Percentiles rank a stretch among this genome's conserved stretches.
phyloP scores from a whole-genome alignment of 306 rosid genomes.

The Pterocarpus macrocarpus region DNA sequence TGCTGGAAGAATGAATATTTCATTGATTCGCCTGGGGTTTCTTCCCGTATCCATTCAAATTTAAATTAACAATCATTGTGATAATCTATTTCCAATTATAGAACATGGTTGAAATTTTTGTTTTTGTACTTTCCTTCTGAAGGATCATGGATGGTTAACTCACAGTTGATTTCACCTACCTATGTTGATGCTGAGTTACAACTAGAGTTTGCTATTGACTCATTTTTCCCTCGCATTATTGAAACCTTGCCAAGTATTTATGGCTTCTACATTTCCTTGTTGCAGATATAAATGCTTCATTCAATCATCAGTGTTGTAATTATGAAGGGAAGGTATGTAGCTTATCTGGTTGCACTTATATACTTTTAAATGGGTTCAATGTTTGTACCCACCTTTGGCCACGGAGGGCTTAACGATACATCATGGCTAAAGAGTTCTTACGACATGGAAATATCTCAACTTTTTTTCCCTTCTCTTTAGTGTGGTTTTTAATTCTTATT shows the following conservation, averaged over 20 bases:
- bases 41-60: slow-evolving; percentile 35
- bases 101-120: slow-evolving; percentile 18
- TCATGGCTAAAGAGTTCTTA: slow-evolving; percentile 41
- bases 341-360: slow-evolving; percentile 39
- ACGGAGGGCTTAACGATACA: slow-evolving; percentile 11
- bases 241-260: slow-evolving; percentile 26
- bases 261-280: slow-evolving; percentile 39
- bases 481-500: slow-evolving; percentile 10
- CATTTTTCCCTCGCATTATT: slow-evolving; percentile 16
- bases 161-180: slow-evolving; percentile 34
- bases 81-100: slow-evolving; percentile 34
- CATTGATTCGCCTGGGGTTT: slow-evolving; percentile 12
- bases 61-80: slow-evolving; percentile 23
- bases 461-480: not conserved
- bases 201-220: not conserved
- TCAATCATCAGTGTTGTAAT: slow-evolving; percentile 79
- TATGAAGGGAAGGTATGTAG: slow-evolving; percentile 86
- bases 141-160: slow-evolving; percentile 36
- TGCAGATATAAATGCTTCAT: slow-evolving; percentile 84
- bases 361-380: slow-evolving; percentile 27
- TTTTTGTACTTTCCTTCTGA: slow-evolving; percentile 15
- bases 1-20: slow-evolving; percentile 20
- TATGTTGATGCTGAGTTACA: not conserved
- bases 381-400: slow-evolving; percentile 19
- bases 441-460: not conserved